Base-by-base conservation (phyloP, 805 yeast genomes). In the Hanseniaspora mollemarum region DNA sequence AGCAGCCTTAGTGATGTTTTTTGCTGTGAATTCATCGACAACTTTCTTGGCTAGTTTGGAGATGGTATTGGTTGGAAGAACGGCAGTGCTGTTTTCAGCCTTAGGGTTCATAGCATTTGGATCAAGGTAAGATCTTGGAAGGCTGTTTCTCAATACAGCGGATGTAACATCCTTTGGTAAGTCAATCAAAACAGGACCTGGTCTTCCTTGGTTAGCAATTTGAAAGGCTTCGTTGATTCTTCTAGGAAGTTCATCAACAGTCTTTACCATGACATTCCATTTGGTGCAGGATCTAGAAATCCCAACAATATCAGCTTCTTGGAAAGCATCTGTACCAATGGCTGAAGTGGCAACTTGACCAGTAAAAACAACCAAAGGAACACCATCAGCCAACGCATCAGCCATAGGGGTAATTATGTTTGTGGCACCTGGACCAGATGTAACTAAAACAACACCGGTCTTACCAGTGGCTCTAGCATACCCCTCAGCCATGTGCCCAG, bases 401-500 rank as follows among this genome's bases (percentile, higher is more conserved):
- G 95, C 95, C 84, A 92, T 78, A 51, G 98, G 96, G n/a, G 98
- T 92, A 56, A 92, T 81, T 54, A 92, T 96, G 63, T 92, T 92
- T 51, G 98, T 92, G 45, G 97, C 98, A 63, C 97, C 98, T 28
- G 98, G 98, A 48, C 98, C 98, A 1, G 96, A 87, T n/a, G 98
- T 92, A 48, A 92, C 98, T 60, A 92, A 72, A 45, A 92, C 97
- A 57, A 92, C 94, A 71, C 98, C 98, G 13, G 96, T 94, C 68
- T 86, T 92, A 54, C 97, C 98, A 43, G 74, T 68, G 37, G 95
- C 98, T 58, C 94, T 76, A 52, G 98, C 96, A 59, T 92, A 92
- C 54, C 98, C 98, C 71, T 92, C 96, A 52, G 98, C 98, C 97
- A 92, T 92, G 69, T 92, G 98, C 49, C 98, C 98, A 16, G 97